Evolutionary conservation across 352 stramenopile species (phyloP).

Genomic region (Pythium sp.): DNA sequence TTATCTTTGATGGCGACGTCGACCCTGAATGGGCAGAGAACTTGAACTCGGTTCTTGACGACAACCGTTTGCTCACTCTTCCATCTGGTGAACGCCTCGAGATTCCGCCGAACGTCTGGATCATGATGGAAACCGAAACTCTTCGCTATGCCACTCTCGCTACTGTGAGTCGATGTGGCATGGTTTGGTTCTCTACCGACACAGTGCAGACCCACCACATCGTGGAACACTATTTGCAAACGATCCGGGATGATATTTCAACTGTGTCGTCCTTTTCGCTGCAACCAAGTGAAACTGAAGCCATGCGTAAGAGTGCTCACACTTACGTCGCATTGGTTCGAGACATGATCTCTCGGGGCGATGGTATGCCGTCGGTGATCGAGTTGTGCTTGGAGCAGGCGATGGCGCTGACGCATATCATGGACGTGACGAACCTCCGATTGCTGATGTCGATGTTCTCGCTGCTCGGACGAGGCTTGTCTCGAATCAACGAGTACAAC

Average conservation of each 20-base stretch:
- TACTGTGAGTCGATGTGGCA: slow-evolving; percentile 99
- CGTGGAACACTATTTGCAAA: slow-evolving; percentile 79
- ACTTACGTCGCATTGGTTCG: slow-evolving; percentile 61
- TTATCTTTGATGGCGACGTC: slow-evolving; percentile 99
- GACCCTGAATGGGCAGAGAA: slow-evolving; percentile 99
- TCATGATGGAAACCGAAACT: slow-evolving; percentile 99
- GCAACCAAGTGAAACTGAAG: slow-evolving; percentile 62
- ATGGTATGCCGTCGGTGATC: slow-evolving; percentile 80
- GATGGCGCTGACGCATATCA: slow-evolving; percentile 92
- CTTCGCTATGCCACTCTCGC: slow-evolving; percentile 97
- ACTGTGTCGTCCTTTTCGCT: slow-evolving; percentile 61
- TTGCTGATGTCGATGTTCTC: slow-evolving; percentile 97
- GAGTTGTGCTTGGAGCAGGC: slow-evolving; percentile 92
- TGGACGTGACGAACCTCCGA: slow-evolving; percentile 93
- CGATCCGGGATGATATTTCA: slow-evolving; percentile 67
- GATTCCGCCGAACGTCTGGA: slow-evolving; percentile 98
- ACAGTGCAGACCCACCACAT: slow-evolving; percentile 94
- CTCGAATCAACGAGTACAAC: slow-evolving; percentile 97
- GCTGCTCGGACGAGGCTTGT: slow-evolving; percentile 93
- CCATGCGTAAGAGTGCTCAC: slow-evolving; percentile 60
- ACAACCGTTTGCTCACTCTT: slow-evolving; percentile 99
- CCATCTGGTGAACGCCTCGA: slow-evolving; percentile 98
- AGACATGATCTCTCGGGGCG: slow-evolving; percentile 49
- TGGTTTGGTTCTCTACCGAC: slow-evolving; percentile 99
- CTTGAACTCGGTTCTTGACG: slow-evolving; percentile 99